A percentile compares a stretch with the other conserved stretches of the same genome.
Evolutionary conservation across 2,329 filamentous ascomycete species (phyloP).

Genomic region (Fusarium mexicanum): DNA sequence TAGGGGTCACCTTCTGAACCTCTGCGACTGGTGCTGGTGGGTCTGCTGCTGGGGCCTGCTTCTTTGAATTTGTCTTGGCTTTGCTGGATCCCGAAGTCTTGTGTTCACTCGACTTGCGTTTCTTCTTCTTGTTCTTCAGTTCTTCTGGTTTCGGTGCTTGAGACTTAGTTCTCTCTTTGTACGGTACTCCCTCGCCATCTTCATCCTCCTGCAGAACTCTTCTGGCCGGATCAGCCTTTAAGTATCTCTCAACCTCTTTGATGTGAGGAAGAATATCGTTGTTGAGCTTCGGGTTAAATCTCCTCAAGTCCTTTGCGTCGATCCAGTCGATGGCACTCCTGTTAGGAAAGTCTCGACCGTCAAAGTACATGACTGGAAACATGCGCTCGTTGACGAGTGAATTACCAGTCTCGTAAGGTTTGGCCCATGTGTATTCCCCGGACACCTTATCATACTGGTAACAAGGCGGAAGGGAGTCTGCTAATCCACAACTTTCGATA

Average conservation of each 20-base stretch:
- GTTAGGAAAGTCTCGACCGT: constrained; percentile 26
- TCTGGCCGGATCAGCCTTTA: neutral
- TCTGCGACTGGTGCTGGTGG: neutral
- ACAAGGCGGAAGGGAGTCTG: neutral
- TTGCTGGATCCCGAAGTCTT: neutral
- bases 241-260: neutral
- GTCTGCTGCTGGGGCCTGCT: neutral
- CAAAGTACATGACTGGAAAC: constrained; percentile 37
- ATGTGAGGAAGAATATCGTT: constrained; percentile 6
- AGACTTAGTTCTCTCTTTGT: neutral
- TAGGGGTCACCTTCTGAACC: neutral
- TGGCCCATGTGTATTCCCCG: constrained; percentile 1
- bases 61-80: neutral
- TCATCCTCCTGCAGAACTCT: neutral
- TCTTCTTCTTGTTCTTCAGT: neutral
- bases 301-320: constrained; percentile 18
- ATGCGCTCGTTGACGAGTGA: constrained; percentile 10
- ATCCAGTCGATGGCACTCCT: constrained; percentile 36
- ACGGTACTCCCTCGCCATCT: neutral
- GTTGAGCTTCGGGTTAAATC: neutral
- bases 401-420: constrained; percentile 16
- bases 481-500: neutral
- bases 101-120: neutral
- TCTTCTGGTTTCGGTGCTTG: neutral
- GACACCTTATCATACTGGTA: neutral